Evolutionary conservation across 306 rosid genomes (phyloP).

Genomic region (Acacia melanoxylon): DNA sequence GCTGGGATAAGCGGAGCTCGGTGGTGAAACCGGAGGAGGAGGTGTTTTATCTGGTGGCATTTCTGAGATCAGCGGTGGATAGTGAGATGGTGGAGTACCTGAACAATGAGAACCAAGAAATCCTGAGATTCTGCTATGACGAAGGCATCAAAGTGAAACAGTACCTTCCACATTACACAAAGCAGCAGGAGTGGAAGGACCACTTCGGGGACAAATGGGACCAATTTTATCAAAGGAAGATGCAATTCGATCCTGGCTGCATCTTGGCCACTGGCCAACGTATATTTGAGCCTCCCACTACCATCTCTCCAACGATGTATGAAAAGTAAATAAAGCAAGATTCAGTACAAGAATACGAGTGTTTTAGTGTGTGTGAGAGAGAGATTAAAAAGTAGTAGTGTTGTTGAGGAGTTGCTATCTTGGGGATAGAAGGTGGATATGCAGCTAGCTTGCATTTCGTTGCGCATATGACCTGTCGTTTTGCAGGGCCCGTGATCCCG

Average conservation of each 20-base stretch:
- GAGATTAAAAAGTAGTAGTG: neutral
- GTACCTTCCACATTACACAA: constrained; percentile 72
- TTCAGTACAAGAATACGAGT: neutral
- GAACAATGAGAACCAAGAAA: constrained; percentile 61
- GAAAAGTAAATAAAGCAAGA: neutral
- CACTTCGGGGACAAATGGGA: constrained; percentile 87
- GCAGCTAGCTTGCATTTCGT: constrained; percentile 12
- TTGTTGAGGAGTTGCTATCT: constrained; percentile 13
- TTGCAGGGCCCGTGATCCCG: constrained; percentile 58
- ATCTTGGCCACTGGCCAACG: constrained; percentile 91
- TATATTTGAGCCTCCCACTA: constrained; percentile 50
- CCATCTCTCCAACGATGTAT: neutral
- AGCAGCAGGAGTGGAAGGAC: constrained; percentile 60
- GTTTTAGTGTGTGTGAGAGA: no score
- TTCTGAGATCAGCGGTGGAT: constrained; percentile 84
- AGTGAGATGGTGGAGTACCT: constrained; percentile 61
- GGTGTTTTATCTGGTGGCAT: constrained; percentile 72
- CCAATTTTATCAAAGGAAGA: constrained; percentile 63
- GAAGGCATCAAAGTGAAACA: constrained; percentile 68
- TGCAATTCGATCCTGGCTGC: constrained; percentile 75
- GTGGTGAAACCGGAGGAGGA: constrained; percentile 81
- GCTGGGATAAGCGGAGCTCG: constrained; percentile 84
- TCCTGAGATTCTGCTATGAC: constrained; percentile 54
- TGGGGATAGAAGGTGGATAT: neutral
- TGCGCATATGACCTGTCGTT: constrained; percentile 32